A percentile compares a stretch with the other conserved stretches of the same genome.
Evolutionary conservation across 1,284 basidiomycete species (phyloP).

Genomic region (Vanrija pseudolonga): DNA sequence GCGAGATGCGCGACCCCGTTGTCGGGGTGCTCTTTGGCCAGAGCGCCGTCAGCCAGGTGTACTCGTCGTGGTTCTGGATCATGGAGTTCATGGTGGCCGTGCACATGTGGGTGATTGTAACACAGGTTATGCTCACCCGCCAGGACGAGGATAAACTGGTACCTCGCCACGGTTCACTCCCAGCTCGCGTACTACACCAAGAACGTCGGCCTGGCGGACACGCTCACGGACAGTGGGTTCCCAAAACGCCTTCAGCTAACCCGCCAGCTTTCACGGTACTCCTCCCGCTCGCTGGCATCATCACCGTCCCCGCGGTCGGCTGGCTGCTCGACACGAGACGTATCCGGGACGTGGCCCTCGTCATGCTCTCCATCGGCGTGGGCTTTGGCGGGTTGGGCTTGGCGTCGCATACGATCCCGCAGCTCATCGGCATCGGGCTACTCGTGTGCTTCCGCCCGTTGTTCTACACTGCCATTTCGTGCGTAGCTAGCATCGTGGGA

Average conservation of each 20-base stretch:
- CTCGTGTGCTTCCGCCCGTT: constrained; percentile 44
- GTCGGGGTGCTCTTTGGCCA: constrained; percentile 43
- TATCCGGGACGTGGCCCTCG: constrained; percentile 33
- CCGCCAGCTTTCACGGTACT: constrained; percentile 44
- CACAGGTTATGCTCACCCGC: not conserved
- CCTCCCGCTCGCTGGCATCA: constrained; percentile 46
- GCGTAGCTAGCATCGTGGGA: not conserved
- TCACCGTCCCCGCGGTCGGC: constrained; percentile 21
- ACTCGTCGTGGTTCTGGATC: constrained; percentile 41
- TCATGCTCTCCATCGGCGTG: constrained; percentile 39
- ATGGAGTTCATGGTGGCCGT: constrained; percentile 25
- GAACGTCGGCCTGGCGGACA: constrained; percentile 29
- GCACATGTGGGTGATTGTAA: constrained; percentile 24
- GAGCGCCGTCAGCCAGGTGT: constrained; percentile 33
- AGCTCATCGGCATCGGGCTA: constrained; percentile 40
- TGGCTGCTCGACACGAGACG: constrained; percentile 40
- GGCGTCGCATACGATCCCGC: constrained; percentile 22
- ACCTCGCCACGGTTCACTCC: constrained; percentile 43
- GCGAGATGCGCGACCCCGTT: constrained; percentile 31
- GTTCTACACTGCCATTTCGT: constrained; percentile 44
- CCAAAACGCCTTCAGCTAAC: not conserved
- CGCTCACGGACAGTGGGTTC: constrained; percentile 34
- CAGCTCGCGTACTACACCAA: constrained; percentile 45
- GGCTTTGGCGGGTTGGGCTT: constrained; percentile 41
- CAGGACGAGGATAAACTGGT: constrained; percentile 50